Evolutionary conservation across 495 filamentous ascomycete genomes (phyloP).

Genomic region (Cercophora samala): DNA sequence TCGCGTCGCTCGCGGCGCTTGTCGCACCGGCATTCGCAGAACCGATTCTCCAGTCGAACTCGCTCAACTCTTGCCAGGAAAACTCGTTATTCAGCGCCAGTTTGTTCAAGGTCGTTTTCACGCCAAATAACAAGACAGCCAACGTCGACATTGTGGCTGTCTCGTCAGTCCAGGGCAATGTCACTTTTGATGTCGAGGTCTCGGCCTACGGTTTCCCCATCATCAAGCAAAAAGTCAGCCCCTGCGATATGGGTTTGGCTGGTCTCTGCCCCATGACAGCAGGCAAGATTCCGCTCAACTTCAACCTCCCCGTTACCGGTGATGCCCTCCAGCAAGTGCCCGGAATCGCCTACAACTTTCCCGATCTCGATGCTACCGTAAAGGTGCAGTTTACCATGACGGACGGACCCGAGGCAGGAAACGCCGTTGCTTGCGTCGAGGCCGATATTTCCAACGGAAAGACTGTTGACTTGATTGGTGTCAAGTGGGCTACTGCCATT

Average conservation of each 20-base stretch:
- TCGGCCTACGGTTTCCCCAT: constrained; percentile 80
- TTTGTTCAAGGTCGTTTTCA: constrained; percentile 77
- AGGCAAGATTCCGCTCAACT: constrained; percentile 73
- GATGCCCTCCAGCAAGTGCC: constrained; percentile 65
- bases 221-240: constrained; percentile 62
- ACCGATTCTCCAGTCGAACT: constrained; percentile 61
- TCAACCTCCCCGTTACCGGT: constrained; percentile 60
- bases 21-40: constrained; percentile 26
- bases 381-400: constrained; percentile 74
- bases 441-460: constrained; percentile 89
- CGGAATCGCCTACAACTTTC: constrained; percentile 82
- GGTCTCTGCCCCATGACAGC: constrained; percentile 94
- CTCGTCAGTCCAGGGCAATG: constrained; percentile 78
- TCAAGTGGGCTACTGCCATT: constrained; percentile 89
- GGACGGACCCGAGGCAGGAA: constrained; percentile 37
- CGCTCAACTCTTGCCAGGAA: constrained; percentile 72
- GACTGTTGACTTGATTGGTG: constrained; percentile 83
- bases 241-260: constrained; percentile 64
- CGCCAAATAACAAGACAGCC: constrained; percentile 69
- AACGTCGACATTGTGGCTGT: constrained; percentile 75
- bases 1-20: constrained; percentile 38
- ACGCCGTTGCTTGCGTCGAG: constrained; percentile 81
- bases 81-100: constrained; percentile 78
- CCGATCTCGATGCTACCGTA: constrained; percentile 86
- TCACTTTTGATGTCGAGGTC: constrained; percentile 71